Conservation (phyloP, 352 stramenopile genomes). For the Phytopythium cucurbitacearum region DNA sequence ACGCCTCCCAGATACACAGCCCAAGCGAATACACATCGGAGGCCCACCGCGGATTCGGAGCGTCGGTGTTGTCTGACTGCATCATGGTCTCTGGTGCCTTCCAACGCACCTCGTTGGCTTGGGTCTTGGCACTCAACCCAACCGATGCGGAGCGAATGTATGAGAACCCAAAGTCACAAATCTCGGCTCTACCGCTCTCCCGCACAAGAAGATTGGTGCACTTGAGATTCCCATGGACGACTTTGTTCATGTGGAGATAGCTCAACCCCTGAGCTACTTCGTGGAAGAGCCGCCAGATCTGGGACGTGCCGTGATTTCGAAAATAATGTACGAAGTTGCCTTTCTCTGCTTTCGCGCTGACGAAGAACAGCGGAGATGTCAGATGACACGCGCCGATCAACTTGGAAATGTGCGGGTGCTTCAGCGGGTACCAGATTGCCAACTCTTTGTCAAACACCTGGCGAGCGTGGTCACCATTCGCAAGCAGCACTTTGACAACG, state of each 20-base stretch:
- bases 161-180: constrained; percentile 21
- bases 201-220: constrained; percentile 21
- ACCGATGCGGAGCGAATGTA: constrained; percentile 10
- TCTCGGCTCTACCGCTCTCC: constrained; percentile 12
- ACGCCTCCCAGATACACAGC: constrained; percentile 36
- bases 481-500: constrained; percentile 31
- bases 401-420: constrained; percentile 27
- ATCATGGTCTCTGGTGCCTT: constrained; percentile 18
- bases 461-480: constrained; percentile 9
- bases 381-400: constrained; percentile 39
- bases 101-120: constrained; percentile 9
- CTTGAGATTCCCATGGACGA: constrained; percentile 81
- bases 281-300: constrained; percentile 19
- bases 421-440: constrained; percentile 24
- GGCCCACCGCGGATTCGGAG: background rate
- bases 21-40: constrained; percentile 24
- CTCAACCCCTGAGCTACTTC: constrained; percentile 40
- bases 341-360: constrained; percentile 30
- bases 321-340: constrained; percentile 39
- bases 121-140: constrained; percentile 9
- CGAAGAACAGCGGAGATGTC: constrained; percentile 21
- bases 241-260: constrained; percentile 47
- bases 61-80: background rate
- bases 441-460: constrained; percentile 25
- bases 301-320: constrained; percentile 5